Conservation (phyloP, 2,329 filamentous ascomycete species). For the Fusarium robinianum region DNA sequence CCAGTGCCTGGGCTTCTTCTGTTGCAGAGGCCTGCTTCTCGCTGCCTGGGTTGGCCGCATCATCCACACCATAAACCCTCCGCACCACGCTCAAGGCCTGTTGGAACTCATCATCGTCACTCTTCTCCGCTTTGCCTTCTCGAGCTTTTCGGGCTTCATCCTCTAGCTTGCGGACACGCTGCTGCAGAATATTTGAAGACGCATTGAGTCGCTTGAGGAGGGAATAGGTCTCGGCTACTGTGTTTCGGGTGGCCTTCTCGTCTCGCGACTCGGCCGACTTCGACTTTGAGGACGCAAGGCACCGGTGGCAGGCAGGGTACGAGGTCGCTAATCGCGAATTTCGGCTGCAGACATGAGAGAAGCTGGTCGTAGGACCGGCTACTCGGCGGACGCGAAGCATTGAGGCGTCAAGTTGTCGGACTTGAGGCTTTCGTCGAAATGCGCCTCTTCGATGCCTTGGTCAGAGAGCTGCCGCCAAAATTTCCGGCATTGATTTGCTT, state of each 20-base stretch:
- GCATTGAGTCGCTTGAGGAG: background rate
- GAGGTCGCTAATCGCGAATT: constrained; percentile 10
- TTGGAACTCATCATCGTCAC: constrained; percentile 18
- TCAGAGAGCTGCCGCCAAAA: constrained; percentile 10
- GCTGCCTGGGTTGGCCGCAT: constrained; percentile 5
- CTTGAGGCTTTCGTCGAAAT: constrained; percentile 12
- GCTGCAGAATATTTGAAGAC: background rate
- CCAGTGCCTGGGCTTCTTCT: background rate
- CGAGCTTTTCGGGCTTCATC: background rate
- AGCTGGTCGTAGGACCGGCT: constrained; percentile 22
- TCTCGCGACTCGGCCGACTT: background rate
- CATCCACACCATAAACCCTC: constrained; percentile 31
- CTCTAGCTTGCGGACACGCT: background rate
- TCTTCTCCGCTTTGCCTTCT: no score
- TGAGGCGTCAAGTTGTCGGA: constrained; percentile 8
- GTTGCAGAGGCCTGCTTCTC: constrained; percentile 5
- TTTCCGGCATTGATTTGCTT: constrained; percentile 18
- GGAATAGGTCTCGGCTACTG: background rate
- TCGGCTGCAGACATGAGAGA: constrained; percentile 11
- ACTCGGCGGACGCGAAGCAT: constrained; percentile 40
- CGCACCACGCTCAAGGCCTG: constrained; percentile 32
- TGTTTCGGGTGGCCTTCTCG: background rate
- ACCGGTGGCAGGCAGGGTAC: no score
- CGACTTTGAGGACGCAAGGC: no score
- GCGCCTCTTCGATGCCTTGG: background rate